Evolutionary conservation across 495 filamentous ascomycete species (phyloP).

Genomic region (Aspergillus ellipticus): DNA sequence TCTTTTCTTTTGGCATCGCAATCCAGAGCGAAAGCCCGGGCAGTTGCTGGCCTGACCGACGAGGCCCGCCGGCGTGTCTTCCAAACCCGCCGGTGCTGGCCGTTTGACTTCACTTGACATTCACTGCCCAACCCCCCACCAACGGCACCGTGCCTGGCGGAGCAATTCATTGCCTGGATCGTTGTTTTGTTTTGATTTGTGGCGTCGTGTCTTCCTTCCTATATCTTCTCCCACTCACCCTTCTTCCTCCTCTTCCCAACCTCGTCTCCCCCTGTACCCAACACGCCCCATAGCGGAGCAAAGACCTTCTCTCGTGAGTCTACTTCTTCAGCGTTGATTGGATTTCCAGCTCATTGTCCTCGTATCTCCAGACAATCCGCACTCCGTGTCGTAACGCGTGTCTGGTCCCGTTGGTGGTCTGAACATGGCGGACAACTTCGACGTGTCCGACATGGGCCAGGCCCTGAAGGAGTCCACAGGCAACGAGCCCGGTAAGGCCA

Average conservation of each 20-base stretch:
- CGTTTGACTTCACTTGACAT: neutral
- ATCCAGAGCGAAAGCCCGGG: too few relatives aligned
- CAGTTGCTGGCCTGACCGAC: too few relatives aligned
- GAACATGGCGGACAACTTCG: slow-evolving; percentile 20
- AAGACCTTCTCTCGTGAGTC: neutral
- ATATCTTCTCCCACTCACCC: slow-evolving; percentile 5
- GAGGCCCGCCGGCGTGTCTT: too few relatives aligned
- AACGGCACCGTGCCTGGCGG: too few relatives aligned
- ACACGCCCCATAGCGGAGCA: neutral
- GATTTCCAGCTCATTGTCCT: neutral
- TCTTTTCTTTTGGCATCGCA: neutral
- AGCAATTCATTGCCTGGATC: neutral
- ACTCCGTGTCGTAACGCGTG: neutral
- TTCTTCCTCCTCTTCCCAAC: slow-evolving; percentile 6
- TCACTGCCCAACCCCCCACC: neutral
- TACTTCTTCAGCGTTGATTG: slow-evolving; percentile 1
- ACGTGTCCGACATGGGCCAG: slow-evolving; percentile 18
- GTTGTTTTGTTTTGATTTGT: neutral
- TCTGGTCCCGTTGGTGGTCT: neutral
- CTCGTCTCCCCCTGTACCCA: neutral
- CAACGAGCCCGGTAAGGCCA: slow-evolving; percentile 26
- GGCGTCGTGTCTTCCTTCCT: slow-evolving; percentile 6
- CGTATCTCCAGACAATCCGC: neutral
- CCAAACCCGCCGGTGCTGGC: too few relatives aligned
- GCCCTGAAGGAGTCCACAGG: slow-evolving; percentile 37